Evolutionary conservation across 2,329 filamentous ascomycete genomes (phyloP), one percentile per base, ranked within the genome.

Genomic region (Fusarium fujikuroi): DNA sequence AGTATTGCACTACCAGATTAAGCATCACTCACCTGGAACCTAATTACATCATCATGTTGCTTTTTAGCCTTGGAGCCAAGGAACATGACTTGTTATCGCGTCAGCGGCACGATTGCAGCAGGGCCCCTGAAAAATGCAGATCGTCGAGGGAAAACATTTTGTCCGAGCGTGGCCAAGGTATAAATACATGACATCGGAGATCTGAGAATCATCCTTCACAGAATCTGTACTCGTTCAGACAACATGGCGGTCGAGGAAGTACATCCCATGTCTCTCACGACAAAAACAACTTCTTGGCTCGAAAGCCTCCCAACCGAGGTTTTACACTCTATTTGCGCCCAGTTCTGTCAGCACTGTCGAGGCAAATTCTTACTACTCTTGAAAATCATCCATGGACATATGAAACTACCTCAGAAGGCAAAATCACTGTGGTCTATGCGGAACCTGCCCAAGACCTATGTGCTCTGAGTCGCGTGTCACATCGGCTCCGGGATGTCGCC

Each of bases 31-130:
- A 40, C 14, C 40, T 42, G 14, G n/a, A n/a, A n/a, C 21, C 9
- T 15, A n/a, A n/a, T 42, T 42, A 15, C 5, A n/a, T n/a, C 8
- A 40, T 9, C 1, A 15, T 9, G 9, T 43, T 23, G 6, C n/a
- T 23, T 23, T 43, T 43, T 4, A 9, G 15, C 0, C 11, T 23
- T 18, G 16, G 3, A 3, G 7, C 16, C n/a, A 9, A 18, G n/a
- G 3, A 43, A 43, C 15, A 16, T 14, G 15, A 43, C 9, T 3
- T 8, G 0, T 43, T 23, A 4, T 43, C 4, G 6, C n/a, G 18
- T 18, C 7, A 43, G 15, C 15, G 9, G n/a, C 9, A 12, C n/a
- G 9, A 23, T 23, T 43, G 16, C 15, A 18, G 23, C n/a, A 43
- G 15, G 15, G 6, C 36, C 10, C 16, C 7, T 25, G 0, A 7